These are phyloP conservation scores for Solanum rostratum DNA, from an alignment of 257 asterid species.

Conservation along the genomic window DNA sequence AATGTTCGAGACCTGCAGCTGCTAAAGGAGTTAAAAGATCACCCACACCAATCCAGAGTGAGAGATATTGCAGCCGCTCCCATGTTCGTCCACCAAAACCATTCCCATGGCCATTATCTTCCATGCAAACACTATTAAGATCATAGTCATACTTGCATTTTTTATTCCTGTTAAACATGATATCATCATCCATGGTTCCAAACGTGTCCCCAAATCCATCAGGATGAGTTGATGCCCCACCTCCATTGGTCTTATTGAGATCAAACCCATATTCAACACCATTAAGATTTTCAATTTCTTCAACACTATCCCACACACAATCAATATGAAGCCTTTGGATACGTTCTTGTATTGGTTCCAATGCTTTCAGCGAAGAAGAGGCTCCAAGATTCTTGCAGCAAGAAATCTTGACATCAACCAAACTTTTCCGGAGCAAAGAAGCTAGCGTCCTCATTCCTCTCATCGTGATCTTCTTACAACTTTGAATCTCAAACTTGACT, in stretches of 20 bases:
- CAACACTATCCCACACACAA: conserved; percentile 54
- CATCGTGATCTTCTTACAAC: conserved; percentile 58
- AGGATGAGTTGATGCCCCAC: conserved; percentile 9
- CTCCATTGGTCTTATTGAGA: conserved; percentile 31
- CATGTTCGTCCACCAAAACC: conserved; percentile 34
- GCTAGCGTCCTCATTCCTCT: conserved; percentile 76
- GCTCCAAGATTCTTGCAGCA: conserved; percentile 71
- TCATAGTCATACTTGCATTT: conserved; percentile 34
- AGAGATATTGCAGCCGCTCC: conserved; percentile 48
- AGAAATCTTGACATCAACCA: conserved; percentile 64
- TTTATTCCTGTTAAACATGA: conserved; percentile 13
- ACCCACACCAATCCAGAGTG: conserved; percentile 78
- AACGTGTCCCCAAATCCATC: neutral
- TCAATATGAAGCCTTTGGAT: conserved; percentile 71
- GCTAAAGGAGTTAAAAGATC: conserved; percentile 55
- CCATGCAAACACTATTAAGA: conserved; percentile 25
- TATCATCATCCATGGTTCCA: conserved; percentile 8
- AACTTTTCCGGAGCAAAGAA: conserved; percentile 37
- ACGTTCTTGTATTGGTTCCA: conserved; percentile 67
- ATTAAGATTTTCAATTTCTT: conserved; percentile 27
- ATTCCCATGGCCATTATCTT: conserved; percentile 13
- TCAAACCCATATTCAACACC: conserved; percentile 28
- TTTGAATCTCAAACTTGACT: conserved; percentile 55
- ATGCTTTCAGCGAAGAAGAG: conserved; percentile 38
- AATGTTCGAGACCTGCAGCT: conserved; percentile 46